Evolutionary conservation across 176 grass and related monocot species (phyloP).

Genomic region (Oryza brachyantha): DNA sequence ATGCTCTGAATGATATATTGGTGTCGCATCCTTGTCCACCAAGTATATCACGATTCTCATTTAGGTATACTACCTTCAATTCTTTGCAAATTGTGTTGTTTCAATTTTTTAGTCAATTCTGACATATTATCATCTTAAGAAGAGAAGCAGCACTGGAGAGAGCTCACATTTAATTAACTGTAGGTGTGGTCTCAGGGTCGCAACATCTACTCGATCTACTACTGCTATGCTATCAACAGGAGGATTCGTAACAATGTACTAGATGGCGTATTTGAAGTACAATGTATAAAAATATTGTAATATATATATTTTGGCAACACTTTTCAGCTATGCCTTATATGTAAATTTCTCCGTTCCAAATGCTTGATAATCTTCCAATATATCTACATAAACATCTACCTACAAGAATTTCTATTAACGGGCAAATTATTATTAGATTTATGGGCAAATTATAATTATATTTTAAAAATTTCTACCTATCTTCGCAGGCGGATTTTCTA

Average conservation of each 20-base stretch:
- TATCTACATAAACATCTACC: too few species aligned
- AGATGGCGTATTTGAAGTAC: too few species aligned
- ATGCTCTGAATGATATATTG: constrained; percentile 90
- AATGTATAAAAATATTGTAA: too few species aligned
- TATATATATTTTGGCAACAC: too few species aligned
- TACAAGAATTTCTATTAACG: too few species aligned
- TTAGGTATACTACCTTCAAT: constrained; percentile 58
- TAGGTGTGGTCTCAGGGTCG: constrained; percentile 81
- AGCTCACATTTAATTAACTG: constrained; percentile 60
- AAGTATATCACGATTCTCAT: constrained; percentile 92
- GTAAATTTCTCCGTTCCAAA: too few species aligned
- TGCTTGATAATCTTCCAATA: too few species aligned
- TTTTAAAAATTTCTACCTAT: too few species aligned
- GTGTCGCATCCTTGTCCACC: constrained; percentile 91
- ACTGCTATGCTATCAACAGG: constrained; percentile 90
- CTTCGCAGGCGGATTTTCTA: too few species aligned
- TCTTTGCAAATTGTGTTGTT: not conserved
- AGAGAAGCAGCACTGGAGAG: constrained; percentile 39
- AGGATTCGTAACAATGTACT: constrained; percentile 34
- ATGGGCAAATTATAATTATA: too few species aligned
- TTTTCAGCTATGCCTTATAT: too few species aligned
- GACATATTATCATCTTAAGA: constrained; percentile 47
- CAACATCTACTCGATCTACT: constrained; percentile 88
- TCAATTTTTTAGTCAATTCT: constrained; percentile 8
- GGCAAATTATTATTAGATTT: too few species aligned